Evolutionary conservation across 106 monocot genomes (phyloP), one percentile per base, ranked within the genome.

Genomic region (Posidonia australis): DNA sequence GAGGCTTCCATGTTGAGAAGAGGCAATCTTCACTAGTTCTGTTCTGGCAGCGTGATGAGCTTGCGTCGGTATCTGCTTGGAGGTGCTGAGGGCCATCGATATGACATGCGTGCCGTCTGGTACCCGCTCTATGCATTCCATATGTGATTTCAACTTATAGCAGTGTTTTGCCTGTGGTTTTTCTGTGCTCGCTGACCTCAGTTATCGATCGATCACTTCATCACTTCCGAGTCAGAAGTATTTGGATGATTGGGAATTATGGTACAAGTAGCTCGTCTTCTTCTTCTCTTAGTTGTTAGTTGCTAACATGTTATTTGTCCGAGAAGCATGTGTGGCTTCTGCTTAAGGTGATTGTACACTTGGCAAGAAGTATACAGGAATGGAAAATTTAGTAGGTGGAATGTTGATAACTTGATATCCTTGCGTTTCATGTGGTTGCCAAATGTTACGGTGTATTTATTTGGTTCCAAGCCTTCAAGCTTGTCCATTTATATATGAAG

Each of bases 1-100:
- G n/a, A n/a, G n/a, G n/a, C n/a, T n/a, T n/a, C 64, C 96, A 84
- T 31, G 82, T 90, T 19, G 94, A 90, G 75, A 94, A 82, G 69
- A 65, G 74, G 10, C 84, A 80, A 71, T 62, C 76, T 14, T 84
- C 86, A 1, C 79, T 94, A 1, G 46, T 54, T 28, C 89, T 94
- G 14, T 84, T 72, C 29, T 94, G 94, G 94, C 94, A 86, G 57
- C 72, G 76, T 7, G 80, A 75, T n/a, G n/a, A n/a, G n/a, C n/a
- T n/a, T n/a, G n/a, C n/a, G n/a, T n/a, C n/a, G n/a, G n/a, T n/a
- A n/a, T 17, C 90, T 9, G 94, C 90, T 5, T 94, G 94, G 94
- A 79, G 83, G 70, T 89, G 94, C 74, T 89, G 71, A 88, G 24
- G 27, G 10, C 30, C 21, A 17, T 27, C 36, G 19, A 20, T 25